These are phyloP conservation scores for Hirsutella thompsonii DNA, from an alignment of 2,329 filamentous ascomycete species.

Conservation along the genomic window DNA sequence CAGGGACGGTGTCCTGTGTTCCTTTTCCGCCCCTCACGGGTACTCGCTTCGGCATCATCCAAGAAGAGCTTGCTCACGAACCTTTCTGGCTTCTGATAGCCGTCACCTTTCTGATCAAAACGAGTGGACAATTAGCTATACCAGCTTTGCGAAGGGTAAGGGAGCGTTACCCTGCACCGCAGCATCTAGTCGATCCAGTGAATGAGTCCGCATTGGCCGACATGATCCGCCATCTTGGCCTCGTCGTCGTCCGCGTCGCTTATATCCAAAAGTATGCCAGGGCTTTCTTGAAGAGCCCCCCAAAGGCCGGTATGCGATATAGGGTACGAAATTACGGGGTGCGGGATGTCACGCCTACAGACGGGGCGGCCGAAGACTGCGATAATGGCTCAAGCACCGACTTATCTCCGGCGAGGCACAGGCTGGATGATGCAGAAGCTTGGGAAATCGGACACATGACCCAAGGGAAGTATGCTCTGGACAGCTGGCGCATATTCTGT, in stretches of 20 bases:
- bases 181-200: conserved; percentile 42
- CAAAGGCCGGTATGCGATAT: conserved; percentile 41
- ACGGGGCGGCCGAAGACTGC: not conserved
- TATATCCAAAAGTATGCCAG: conserved; percentile 60
- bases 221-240: conserved; percentile 58
- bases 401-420: not conserved
- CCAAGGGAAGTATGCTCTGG: conserved; percentile 69
- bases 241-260: conserved; percentile 53
- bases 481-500: conserved; percentile 91
- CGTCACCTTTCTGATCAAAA: conserved; percentile 76
- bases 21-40: conserved; percentile 56
- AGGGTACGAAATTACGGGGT: conserved; percentile 34
- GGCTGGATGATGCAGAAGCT: conserved; percentile 21
- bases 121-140: conserved; percentile 59
- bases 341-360: conserved; percentile 15
- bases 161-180: conserved; percentile 52
- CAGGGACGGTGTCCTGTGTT: conserved; percentile 37
- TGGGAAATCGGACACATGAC: conserved; percentile 86
- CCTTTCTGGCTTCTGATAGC: conserved; percentile 74
- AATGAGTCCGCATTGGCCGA: conserved; percentile 36
- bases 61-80: conserved; percentile 62
- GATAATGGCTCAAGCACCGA: not conserved
- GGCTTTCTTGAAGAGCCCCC: conserved; percentile 53
- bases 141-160: conserved; percentile 63
- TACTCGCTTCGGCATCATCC: conserved; percentile 62